Evolutionary conservation across 371 early-diverging fungal genomes (phyloP).

Genomic region (Fennellomyces sp.): DNA sequence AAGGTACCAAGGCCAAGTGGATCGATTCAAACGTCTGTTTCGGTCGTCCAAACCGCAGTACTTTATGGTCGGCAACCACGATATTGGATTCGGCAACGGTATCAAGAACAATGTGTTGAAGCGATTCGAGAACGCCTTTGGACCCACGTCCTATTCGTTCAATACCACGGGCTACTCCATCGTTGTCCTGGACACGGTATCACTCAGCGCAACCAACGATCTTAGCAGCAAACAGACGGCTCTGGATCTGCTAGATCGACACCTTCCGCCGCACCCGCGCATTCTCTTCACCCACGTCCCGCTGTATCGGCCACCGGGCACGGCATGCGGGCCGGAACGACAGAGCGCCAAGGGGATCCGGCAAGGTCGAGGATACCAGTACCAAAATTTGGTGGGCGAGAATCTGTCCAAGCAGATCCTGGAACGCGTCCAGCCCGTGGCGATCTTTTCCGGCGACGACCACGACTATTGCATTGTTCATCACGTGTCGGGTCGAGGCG

Average conservation of each 20-base stretch:
- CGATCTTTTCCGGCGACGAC: constrained; percentile 90
- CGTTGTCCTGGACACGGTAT: constrained; percentile 80
- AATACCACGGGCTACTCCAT: constrained; percentile 59
- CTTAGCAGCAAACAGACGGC: constrained; percentile 49
- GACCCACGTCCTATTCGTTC: constrained; percentile 68
- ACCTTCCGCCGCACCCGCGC: constrained; percentile 11
- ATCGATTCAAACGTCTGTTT: constrained; percentile 39
- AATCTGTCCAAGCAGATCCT: constrained; percentile 63
- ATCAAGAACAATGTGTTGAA: constrained; percentile 52
- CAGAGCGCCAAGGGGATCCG: constrained; percentile 27
- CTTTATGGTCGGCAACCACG: constrained; percentile 89
- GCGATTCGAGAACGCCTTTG: constrained; percentile 65
- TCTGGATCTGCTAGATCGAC: constrained; percentile 28
- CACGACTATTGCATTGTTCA: constrained; percentile 84
- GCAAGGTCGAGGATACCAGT: constrained; percentile 77
- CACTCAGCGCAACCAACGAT: constrained; percentile 57
- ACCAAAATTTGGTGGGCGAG: constrained; percentile 77
- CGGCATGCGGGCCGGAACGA: constrained; percentile 75
- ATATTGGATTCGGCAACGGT: constrained; percentile 85
- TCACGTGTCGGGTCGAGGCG: constrained; percentile 37
- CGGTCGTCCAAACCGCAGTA: constrained; percentile 11
- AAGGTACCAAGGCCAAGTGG: constrained; percentile 9
- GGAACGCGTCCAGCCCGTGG: constrained; percentile 59
- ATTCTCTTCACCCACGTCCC: constrained; percentile 43
- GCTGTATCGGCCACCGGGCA: constrained; percentile 36